A percentile compares a stretch with the other conserved stretches of the same genome.
Conservation (phyloP, 352 stramenopile species). For the Plasmopara viticola region DNA sequence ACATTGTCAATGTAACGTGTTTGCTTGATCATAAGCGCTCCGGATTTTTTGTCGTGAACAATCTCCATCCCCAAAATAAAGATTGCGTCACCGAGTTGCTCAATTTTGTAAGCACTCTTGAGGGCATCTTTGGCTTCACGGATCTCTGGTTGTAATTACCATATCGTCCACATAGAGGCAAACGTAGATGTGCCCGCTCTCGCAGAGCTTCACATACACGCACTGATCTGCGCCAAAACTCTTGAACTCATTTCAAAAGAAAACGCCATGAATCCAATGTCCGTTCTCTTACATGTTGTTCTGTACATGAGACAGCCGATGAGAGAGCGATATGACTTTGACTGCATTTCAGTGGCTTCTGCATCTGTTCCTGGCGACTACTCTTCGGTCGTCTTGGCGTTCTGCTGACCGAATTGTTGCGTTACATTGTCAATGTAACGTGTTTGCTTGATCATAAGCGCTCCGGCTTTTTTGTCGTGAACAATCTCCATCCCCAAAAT, state of each 20-base stretch:
- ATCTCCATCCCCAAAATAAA: conserved; percentile 26
- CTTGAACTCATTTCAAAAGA: background rate
- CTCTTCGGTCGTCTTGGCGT: conserved; percentile 1
- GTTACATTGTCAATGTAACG: background rate
- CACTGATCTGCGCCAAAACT: conserved; percentile 11
- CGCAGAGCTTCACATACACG: background rate
- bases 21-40: conserved; percentile 4
- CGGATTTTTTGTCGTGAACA: conserved; percentile 2
- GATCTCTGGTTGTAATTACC: conserved; percentile 3
- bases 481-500: conserved; percentile 24
- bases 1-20: background rate
- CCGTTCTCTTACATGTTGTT: no score
- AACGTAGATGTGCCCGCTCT: conserved; percentile 7
- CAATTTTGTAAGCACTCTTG: conserved; percentile 7
- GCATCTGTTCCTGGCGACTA: background rate
- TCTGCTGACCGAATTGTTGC: conserved; percentile 8
- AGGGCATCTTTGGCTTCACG: background rate
- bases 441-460: conserved; percentile 6
- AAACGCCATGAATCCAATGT: background rate
- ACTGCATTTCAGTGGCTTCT: background rate
- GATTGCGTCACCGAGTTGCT: conserved; percentile 9
- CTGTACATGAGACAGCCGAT: background rate
- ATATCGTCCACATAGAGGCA: conserved; percentile 3
- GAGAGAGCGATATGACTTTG: background rate
- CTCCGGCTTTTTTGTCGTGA: conserved; percentile 1